Conservation (phyloP, 352 stramenopile genomes). For the Phytophthora europaea region DNA sequence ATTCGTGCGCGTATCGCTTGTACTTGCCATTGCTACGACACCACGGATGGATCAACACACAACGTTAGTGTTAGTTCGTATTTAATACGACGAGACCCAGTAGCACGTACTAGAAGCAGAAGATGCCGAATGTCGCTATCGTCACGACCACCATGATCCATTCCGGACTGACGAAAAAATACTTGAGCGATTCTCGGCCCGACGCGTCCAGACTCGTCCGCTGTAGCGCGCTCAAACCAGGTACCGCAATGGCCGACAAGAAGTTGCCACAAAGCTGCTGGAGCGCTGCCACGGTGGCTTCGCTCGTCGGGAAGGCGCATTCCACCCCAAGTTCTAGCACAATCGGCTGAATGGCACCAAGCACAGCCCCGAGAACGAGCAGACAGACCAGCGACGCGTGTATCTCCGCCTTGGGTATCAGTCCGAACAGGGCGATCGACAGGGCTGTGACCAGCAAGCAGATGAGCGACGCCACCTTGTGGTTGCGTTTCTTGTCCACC, state of each 20-base stretch:
- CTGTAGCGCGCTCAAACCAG: conserved; percentile 55
- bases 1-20: conserved; percentile 60
- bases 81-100: background rate
- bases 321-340: conserved; percentile 78
- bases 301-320: conserved; percentile 75
- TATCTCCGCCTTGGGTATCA: conserved; percentile 38
- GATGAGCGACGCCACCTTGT: conserved; percentile 56
- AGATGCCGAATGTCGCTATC: conserved; percentile 47
- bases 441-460: conserved; percentile 56
- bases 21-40: conserved; percentile 61
- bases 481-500: conserved; percentile 63
- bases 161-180: conserved; percentile 66
- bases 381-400: conserved; percentile 47
- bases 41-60: background rate
- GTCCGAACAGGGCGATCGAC: conserved; percentile 52
- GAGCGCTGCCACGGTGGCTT: conserved; percentile 73
- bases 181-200: conserved; percentile 37
- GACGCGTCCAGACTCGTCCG: conserved; percentile 37
- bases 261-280: conserved; percentile 83
- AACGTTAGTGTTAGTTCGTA: background rate
- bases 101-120: conserved; percentile 65
- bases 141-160: conserved; percentile 59
- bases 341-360: conserved; percentile 74
- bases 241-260: conserved; percentile 65
- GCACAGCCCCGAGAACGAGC: conserved; percentile 56